Evolutionary conservation across 2,329 filamentous ascomycete species (phyloP).

Genomic region (Beauveria bassiana): DNA sequence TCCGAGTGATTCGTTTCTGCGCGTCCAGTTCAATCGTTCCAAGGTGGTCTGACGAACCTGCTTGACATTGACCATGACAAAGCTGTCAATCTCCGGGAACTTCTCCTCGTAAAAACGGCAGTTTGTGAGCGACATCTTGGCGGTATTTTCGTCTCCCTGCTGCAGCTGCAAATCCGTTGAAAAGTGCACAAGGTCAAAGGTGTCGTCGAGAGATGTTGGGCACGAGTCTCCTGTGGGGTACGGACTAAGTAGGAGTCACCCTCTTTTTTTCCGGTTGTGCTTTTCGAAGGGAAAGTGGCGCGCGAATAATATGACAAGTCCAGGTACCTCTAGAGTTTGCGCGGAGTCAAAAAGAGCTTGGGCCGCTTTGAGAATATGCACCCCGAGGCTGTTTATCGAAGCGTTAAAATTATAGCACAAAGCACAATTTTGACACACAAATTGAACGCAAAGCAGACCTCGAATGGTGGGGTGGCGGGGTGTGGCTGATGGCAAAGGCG

Average conservation of each 20-base stretch:
- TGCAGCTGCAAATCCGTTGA: conserved; percentile 8
- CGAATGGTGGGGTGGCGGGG: conserved; percentile 34
- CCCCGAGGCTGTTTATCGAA: not conserved
- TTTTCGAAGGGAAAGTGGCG: not conserved
- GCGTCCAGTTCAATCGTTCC: not conserved
- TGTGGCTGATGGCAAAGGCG: conserved; percentile 25
- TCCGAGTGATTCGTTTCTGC: not conserved
- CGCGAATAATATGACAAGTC: not conserved
- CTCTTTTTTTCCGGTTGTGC: conserved; percentile 2
- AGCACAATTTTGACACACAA: conserved; percentile 35
- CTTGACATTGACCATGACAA: conserved; percentile 99
- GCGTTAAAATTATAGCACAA: conserved; percentile 5
- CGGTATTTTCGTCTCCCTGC: conserved; percentile 28
- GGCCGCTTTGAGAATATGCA: not conserved
- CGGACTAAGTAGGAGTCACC: conserved; percentile 5
- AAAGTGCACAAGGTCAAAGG: not conserved
- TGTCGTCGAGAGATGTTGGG: conserved; percentile 12
- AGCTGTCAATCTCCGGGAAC: conserved; percentile 91
- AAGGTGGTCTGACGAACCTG: conserved; percentile 53
- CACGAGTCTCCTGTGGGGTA: conserved; percentile 9
- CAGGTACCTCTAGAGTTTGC: conserved; percentile 12
- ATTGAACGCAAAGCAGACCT: conserved; percentile 25
- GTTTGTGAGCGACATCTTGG: conserved; percentile 89
- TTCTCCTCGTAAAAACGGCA: conserved; percentile 98
- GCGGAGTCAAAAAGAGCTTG: not conserved